These are phyloP conservation scores for Pyrrhoderma lamaoense DNA, from an alignment of 1,284 basidiomycete species.

Conservation along the genomic window DNA sequence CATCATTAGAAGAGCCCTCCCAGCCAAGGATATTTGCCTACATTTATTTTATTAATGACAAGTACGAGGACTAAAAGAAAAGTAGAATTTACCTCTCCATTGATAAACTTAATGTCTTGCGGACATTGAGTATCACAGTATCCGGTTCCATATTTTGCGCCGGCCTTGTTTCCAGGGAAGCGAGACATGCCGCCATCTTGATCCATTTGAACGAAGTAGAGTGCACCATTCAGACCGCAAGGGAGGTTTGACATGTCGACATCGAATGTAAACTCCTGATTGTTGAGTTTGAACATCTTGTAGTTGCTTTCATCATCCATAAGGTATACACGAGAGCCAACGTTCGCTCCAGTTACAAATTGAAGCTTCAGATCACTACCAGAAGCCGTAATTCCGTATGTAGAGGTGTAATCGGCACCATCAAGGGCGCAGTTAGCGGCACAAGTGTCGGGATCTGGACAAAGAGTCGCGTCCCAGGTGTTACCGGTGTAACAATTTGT, in stretches of 20 bases:
- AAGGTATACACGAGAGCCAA: conserved; percentile 52
- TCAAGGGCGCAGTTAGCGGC: conserved; percentile 47
- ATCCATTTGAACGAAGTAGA: conserved; percentile 31
- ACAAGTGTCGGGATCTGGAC: conserved; percentile 31
- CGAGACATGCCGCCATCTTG: conserved; percentile 21
- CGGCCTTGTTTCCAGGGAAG: conserved; percentile 23
- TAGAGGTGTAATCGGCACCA: conserved; percentile 46
- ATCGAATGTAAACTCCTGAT: conserved; percentile 52
- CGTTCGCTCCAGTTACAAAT: conserved; percentile 42
- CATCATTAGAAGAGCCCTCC: conserved; percentile 31
- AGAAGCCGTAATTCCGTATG: conserved; percentile 36
- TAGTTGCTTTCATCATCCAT: conserved; percentile 38
- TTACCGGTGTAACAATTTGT: conserved; percentile 27
- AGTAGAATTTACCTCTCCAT: conserved; percentile 30
- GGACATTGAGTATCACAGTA: conserved; percentile 32
- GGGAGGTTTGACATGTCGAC: conserved; percentile 49
- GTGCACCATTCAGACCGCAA: conserved; percentile 42
- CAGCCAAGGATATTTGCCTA: conserved; percentile 42
- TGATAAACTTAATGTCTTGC: conserved; percentile 30
- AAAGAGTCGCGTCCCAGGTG: conserved; percentile 30
- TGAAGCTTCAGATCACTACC: conserved; percentile 44
- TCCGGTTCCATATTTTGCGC: conserved; percentile 27
- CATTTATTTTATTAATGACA: not conserved
- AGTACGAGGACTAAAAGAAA: conserved; percentile 2
- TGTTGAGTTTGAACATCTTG: conserved; percentile 45